A percentile compares a stretch with the other conserved stretches of the same genome.
Evolutionary conservation across 371 early-diverging fungal species (phyloP).

Genomic region (Globomyces sp.): DNA sequence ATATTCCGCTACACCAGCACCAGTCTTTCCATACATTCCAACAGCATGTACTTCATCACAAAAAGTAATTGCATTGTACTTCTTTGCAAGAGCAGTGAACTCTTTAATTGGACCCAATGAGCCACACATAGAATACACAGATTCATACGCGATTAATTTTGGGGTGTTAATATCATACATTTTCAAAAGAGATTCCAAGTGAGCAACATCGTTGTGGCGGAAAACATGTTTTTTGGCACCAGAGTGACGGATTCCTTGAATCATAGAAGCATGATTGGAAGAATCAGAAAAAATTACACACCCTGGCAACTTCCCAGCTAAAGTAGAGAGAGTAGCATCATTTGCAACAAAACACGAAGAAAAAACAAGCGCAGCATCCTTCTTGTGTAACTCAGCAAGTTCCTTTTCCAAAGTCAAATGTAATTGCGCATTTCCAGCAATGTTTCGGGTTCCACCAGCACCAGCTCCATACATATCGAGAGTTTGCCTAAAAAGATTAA

Average conservation of each 20-base stretch:
- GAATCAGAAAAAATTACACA: slow-evolving; percentile 94
- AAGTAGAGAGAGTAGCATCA: slow-evolving; percentile 92
- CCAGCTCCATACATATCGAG: slow-evolving; percentile 96
- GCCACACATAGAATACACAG: slow-evolving; percentile 98
- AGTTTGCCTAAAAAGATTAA: slow-evolving; percentile 53
- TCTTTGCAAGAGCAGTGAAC: slow-evolving; percentile 87
- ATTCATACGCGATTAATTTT: slow-evolving; percentile 97
- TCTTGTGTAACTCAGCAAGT: slow-evolving; percentile 89
- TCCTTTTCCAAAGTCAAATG: slow-evolving; percentile 91
- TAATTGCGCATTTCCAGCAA: slow-evolving; percentile 95
- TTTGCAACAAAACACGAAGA: slow-evolving; percentile 99
- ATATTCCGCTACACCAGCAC: slow-evolving; percentile 97
- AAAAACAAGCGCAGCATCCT: slow-evolving; percentile 92
- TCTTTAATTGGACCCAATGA: slow-evolving; percentile 95
- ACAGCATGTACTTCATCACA: slow-evolving; percentile 98
- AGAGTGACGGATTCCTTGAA: slow-evolving; percentile 96
- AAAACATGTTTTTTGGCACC: slow-evolving; percentile 88
- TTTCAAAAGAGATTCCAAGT: slow-evolving; percentile 83
- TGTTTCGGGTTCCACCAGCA: slow-evolving; percentile 99
- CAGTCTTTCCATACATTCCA: slow-evolving; percentile 96
- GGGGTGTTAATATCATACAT: slow-evolving; percentile 76
- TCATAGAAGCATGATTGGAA: slow-evolving; percentile 98
- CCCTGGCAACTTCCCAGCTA: slow-evolving; percentile 87
- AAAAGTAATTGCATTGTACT: slow-evolving; percentile 98
- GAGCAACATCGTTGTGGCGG: slow-evolving; percentile 91